phyloP scores from a whole-genome alignment of 345 rosid genomes.

The Gossypium sturtianum region DNA sequence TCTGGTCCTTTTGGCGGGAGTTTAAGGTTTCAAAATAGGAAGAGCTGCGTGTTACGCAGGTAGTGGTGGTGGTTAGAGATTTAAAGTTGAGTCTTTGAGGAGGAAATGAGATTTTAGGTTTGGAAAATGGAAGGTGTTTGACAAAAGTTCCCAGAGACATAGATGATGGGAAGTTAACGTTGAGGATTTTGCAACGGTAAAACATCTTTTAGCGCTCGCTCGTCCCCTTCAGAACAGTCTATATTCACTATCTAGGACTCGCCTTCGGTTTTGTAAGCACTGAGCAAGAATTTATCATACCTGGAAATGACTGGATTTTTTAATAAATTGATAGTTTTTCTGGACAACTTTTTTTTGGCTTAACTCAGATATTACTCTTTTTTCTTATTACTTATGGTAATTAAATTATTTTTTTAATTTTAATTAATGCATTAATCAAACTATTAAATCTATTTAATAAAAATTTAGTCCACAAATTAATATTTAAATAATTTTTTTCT shows the following conservation, averaged over 20 bases:
- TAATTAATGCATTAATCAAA: too few species aligned
- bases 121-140: conserved; percentile 54
- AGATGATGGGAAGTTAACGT: conserved; percentile 26
- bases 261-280: too few species aligned
- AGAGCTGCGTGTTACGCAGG: conserved; percentile 14
- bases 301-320: too few species aligned
- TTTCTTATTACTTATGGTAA: too few species aligned
- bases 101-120: conserved; percentile 15
- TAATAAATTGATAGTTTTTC: too few species aligned
- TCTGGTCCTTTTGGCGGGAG: conserved; percentile 52
- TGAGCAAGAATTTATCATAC: too few species aligned
- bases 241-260: background rate
- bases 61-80: conserved; percentile 1
- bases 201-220: conserved; percentile 12
- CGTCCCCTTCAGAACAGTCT: background rate
- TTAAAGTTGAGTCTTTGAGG: conserved; percentile 10
- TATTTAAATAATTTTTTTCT: too few species aligned
- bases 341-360: too few species aligned
- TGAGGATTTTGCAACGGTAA: conserved; percentile 20
- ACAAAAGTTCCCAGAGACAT: conserved; percentile 46
- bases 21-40: conserved; percentile 44
- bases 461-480: too few species aligned
- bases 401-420: too few species aligned
- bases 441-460: too few species aligned
- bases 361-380: too few species aligned